A percentile compares a stretch with the other conserved stretches of the same genome.
phyloP scores from a whole-genome alignment of 176 grass and related monocot species.

The Carex littledalei region DNA sequence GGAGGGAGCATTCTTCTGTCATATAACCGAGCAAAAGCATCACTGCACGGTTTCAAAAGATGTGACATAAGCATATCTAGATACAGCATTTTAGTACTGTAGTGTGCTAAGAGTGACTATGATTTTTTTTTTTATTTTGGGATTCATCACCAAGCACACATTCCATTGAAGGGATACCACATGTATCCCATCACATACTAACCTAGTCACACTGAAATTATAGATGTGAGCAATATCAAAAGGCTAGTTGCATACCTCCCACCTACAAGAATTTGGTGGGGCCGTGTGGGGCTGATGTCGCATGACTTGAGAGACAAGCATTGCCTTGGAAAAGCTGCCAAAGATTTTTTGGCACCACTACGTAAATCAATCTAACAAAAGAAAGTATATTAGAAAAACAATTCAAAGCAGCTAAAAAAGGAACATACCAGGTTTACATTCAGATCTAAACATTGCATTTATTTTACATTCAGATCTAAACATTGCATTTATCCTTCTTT shows the following conservation, averaged over 20 bases:
- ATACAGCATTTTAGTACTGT: not conserved
- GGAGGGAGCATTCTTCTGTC: conserved; percentile 94
- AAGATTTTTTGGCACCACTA: conserved; percentile 74
- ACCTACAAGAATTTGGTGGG: conserved; percentile 90
- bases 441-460: not conserved
- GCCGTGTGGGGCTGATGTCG: conserved; percentile 82
- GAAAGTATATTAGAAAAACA: conserved; percentile 5
- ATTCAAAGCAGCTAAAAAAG: not conserved
- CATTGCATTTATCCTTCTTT: not conserved
- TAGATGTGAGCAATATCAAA: not conserved
- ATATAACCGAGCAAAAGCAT: conserved; percentile 78
- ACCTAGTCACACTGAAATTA: not conserved
- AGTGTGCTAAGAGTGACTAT: not conserved
- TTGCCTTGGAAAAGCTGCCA: conserved; percentile 63
- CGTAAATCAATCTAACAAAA: conserved; percentile 83
- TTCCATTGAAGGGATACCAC: not conserved
- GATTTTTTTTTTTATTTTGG: not conserved
- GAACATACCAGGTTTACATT: not conserved
- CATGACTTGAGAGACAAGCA: conserved; percentile 76
- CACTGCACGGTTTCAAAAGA: conserved; percentile 37
- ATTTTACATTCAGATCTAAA: not conserved
- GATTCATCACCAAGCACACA: not conserved
- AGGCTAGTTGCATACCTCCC: conserved; percentile 57
- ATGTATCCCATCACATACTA: not conserved
- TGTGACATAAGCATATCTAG: conserved; percentile 17